Evolutionary conservation across 225 moss, liverwort and hornwort species (phyloP).

Genomic region (Anthoceros angustus): DNA sequence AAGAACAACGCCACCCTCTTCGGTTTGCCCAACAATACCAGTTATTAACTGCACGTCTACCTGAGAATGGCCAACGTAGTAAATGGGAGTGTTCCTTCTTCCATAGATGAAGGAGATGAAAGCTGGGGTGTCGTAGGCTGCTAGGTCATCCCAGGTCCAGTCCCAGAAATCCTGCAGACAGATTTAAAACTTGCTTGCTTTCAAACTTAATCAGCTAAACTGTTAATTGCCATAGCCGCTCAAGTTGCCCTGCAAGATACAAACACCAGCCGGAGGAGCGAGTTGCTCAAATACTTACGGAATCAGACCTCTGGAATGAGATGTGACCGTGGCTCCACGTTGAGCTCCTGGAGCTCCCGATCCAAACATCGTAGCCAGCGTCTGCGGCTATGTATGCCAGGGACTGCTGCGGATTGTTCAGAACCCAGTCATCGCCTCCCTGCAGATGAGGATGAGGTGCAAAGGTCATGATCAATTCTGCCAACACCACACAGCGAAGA

Average conservation of each 20-base stretch:
- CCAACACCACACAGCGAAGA: not conserved
- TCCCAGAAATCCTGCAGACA: constrained; percentile 26
- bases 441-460: constrained; percentile 5
- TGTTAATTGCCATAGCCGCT: not conserved
- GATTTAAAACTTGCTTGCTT: not conserved
- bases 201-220: not conserved
- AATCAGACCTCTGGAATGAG: constrained; percentile 9
- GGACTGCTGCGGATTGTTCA: constrained; percentile 21
- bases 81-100: constrained; percentile 29
- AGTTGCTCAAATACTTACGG: constrained; percentile 7
- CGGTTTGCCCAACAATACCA: no score
- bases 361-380: constrained; percentile 34
- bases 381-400: constrained; percentile 30
- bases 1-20: not conserved
- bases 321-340: constrained; percentile 28
- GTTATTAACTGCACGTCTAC: constrained; percentile 11
- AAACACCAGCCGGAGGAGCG: not conserved
- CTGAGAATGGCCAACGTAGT: constrained; percentile 79
- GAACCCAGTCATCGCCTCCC: constrained; percentile 32
- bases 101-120: constrained; percentile 31
- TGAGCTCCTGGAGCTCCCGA: constrained; percentile 22
- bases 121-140: constrained; percentile 49
- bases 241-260: not conserved
- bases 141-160: constrained; percentile 53
- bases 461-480: not conserved